Evolutionary conservation across 176 grass and related monocot species (phyloP).

Genomic region (Themeda triandra): DNA sequence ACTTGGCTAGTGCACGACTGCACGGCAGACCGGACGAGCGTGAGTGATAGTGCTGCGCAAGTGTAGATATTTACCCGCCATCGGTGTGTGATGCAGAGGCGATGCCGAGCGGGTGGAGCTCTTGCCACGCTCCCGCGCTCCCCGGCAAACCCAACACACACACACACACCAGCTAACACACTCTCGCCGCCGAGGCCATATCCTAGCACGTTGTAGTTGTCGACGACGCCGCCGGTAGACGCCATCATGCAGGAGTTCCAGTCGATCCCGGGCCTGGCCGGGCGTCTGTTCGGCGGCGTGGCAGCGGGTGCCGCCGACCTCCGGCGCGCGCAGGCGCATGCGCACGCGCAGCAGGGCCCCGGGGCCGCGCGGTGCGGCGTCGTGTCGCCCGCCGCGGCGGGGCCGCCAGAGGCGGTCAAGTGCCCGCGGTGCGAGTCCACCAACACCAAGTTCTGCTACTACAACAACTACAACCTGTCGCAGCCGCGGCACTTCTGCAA

Average conservation of each 20-base stretch:
- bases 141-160: neutral
- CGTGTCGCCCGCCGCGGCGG: neutral
- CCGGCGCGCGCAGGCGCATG: conserved; percentile 15
- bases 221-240: neutral
- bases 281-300: conserved; percentile 46
- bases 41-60: neutral
- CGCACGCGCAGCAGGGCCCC: neutral
- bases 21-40: neutral
- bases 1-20: neutral
- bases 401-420: conserved; percentile 55
- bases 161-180: neutral
- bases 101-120: conserved; percentile 39
- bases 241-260: conserved; percentile 60
- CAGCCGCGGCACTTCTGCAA: conserved; percentile 98
- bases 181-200: neutral
- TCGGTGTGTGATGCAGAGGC: conserved; percentile 42
- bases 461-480: conserved; percentile 95
- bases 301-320: conserved; percentile 24
- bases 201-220: conserved; percentile 6
- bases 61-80: conserved; percentile 36
- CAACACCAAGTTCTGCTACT: conserved; percentile 99
- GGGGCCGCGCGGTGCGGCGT: conserved; percentile 23
- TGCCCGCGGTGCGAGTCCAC: conserved; percentile 91
- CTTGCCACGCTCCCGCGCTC: conserved; percentile 27
- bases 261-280: conserved; percentile 49